These are phyloP conservation scores for Keqinozyma sinolaborantium DNA, from an alignment of 1,139 yeast genomes.

Conservation along the genomic window DNA sequence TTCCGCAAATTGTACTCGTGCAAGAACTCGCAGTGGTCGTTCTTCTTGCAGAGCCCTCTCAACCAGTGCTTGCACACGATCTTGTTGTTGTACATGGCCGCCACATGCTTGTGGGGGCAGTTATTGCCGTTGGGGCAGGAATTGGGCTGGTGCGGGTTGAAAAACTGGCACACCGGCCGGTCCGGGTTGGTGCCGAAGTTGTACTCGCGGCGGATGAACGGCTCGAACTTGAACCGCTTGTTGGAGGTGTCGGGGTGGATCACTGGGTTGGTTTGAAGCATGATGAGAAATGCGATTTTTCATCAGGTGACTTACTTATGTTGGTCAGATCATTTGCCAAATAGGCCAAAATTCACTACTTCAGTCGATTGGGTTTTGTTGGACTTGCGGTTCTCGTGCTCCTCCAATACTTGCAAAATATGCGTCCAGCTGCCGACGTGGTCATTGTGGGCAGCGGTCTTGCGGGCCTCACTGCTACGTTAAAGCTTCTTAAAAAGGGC, in stretches of 20 bases:
- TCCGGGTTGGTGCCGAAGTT: conserved; percentile 86
- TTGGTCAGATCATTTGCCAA: too few relatives aligned
- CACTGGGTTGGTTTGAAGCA: conserved; percentile 35
- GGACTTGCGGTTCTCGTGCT: background rate
- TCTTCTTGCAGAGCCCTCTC: conserved; percentile 93
- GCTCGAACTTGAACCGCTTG: conserved; percentile 72
- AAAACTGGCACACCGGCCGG: conserved; percentile 83
- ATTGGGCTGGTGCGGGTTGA: conserved; percentile 54
- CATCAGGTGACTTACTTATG: too few relatives aligned
- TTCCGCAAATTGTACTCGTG: conserved; percentile 93
- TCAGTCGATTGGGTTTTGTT: too few relatives aligned
- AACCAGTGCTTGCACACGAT: conserved; percentile 97
- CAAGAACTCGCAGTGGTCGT: conserved; percentile 91
- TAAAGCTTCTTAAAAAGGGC: conserved; percentile 22
- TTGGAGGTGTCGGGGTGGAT: conserved; percentile 42
- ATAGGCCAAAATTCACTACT: too few relatives aligned
- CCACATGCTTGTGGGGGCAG: conserved; percentile 87
- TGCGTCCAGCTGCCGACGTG: conserved; percentile 5
- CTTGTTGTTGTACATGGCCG: conserved; percentile 78
- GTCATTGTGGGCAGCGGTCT: conserved; percentile 34
- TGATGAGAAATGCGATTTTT: too few relatives aligned
- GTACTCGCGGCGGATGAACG: conserved; percentile 74
- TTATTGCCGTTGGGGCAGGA: conserved; percentile 81
- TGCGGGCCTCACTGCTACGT: conserved; percentile 32
- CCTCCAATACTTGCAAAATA: background rate